These are phyloP conservation scores for Fabrea salina DNA, from an alignment of 169 alveolate genomes.

Conservation along the genomic window DNA sequence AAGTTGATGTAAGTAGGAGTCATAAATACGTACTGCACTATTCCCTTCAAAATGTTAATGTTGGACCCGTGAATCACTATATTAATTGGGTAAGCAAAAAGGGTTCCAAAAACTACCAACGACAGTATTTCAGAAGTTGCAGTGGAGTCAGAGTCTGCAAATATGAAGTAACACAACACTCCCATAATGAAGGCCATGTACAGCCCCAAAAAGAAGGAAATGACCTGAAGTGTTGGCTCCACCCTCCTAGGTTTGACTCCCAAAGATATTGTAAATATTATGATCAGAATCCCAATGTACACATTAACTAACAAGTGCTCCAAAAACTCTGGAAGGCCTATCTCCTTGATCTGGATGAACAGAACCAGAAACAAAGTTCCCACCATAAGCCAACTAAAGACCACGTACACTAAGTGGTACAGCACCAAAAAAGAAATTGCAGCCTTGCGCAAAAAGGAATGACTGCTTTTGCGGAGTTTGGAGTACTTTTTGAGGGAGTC, in stretches of 20 bases:
- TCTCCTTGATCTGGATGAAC: not conserved
- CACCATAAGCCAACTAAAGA: conserved; percentile 36
- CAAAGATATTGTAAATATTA: not conserved
- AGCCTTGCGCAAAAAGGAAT: conserved; percentile 30
- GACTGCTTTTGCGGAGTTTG: conserved; percentile 28
- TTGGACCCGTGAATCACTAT: not conserved
- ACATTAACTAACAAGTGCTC: not conserved
- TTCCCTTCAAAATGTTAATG: conserved; percentile 1
- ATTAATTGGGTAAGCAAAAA: not conserved
- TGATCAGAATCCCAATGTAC: not conserved
- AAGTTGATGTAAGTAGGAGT: conserved; percentile 61
- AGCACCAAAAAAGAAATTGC: conserved; percentile 1
- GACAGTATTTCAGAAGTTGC: not conserved
- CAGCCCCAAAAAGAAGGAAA: conserved; percentile 1
- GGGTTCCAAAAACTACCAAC: not conserved
- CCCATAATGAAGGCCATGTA: not conserved
- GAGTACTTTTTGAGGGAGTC: conserved; percentile 18
- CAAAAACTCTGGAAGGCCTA: not conserved
- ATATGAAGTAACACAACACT: not conserved
- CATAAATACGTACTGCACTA: conserved; percentile 41
- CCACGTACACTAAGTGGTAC: conserved; percentile 24
- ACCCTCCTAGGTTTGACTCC: conserved; percentile 10
- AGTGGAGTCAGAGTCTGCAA: not conserved
- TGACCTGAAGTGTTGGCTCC: not conserved
- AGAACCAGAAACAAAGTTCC: conserved; percentile 41